Percentiles rank a stretch among this genome's conserved stretches.
Conservation (phyloP, 768 basidiomycete genomes). For the Hysterangium stoloniferum region DNA sequence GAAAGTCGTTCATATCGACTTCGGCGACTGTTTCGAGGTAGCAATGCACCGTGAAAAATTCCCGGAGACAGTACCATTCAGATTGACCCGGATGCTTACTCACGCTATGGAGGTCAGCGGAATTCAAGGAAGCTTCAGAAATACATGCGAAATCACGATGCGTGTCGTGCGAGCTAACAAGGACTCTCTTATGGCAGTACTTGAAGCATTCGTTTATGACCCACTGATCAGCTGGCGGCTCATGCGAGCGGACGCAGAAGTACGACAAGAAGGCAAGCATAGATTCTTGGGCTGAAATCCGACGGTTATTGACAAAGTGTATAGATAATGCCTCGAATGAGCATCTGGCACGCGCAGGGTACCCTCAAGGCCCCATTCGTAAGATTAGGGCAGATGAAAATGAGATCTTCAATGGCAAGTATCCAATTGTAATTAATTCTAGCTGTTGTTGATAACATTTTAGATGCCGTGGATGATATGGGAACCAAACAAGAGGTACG, state of each 20-base stretch:
- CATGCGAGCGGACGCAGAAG: constrained; percentile 76
- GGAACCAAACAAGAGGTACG: constrained; percentile 75
- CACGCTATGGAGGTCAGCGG: constrained; percentile 99
- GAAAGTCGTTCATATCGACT: constrained; percentile 94
- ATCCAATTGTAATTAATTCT: background rate
- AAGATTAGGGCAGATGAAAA: constrained; percentile 89
- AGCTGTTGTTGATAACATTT: constrained; percentile 1
- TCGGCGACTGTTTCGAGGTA: constrained; percentile 97
- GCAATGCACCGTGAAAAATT: constrained; percentile 98
- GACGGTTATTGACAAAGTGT: constrained; percentile 20
- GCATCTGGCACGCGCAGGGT: constrained; percentile 59
- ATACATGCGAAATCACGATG: constrained; percentile 98
- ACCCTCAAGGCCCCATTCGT: constrained; percentile 73
- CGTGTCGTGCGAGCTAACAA: constrained; percentile 91
- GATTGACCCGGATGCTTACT: constrained; percentile 95
- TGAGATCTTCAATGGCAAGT: constrained; percentile 82
- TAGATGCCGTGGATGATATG: constrained; percentile 41
- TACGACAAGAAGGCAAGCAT: constrained; percentile 53
- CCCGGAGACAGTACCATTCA: constrained; percentile 97
- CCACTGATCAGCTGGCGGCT: constrained; percentile 96
- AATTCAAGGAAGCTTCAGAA: constrained; percentile 94
- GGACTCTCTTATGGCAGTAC: constrained; percentile 97
- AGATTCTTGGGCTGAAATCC: constrained; percentile 7
- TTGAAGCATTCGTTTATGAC: constrained; percentile 98
- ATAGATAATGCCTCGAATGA: constrained; percentile 45